phyloP scores from a whole-genome alignment of 1,284 basidiomycete genomes.

The Leccinum subspadiceum region DNA sequence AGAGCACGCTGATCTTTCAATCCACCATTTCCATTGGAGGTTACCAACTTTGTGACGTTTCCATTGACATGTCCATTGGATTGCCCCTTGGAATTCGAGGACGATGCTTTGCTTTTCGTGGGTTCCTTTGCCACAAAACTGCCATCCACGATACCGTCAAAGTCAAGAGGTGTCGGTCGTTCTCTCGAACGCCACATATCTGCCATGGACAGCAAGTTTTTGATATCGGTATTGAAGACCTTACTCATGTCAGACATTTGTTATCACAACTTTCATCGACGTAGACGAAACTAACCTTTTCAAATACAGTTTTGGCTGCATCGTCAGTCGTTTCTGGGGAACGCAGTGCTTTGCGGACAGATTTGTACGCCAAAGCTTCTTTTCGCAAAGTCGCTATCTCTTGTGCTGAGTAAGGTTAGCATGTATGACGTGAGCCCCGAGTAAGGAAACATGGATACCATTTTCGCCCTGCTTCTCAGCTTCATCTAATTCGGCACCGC shows the following conservation, averaged over 20 bases:
- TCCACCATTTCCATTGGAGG: constrained; percentile 31
- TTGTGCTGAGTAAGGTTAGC: constrained; percentile 52
- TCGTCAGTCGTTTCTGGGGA: constrained; percentile 42
- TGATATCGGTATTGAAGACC: constrained; percentile 90
- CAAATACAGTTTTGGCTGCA: constrained; percentile 75
- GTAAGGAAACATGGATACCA: constrained; percentile 41
- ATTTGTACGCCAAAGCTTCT: constrained; percentile 86
- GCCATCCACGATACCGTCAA: constrained; percentile 64
- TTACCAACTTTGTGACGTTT: not conserved
- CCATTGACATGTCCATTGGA: constrained; percentile 31
- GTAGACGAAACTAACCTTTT: constrained; percentile 64
- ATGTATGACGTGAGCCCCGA: not conserved
- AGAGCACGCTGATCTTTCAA: constrained; percentile 82
- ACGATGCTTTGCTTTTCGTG: constrained; percentile 2
- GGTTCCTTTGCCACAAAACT: constrained; percentile 46
- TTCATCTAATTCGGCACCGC: constrained; percentile 76
- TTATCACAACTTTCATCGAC: not conserved
- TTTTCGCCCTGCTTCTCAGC: constrained; percentile 89
- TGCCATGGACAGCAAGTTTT: constrained; percentile 89
- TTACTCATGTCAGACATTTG: constrained; percentile 30
- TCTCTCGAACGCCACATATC: constrained; percentile 96
- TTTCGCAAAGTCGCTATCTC: constrained; percentile 90
- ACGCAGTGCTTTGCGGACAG: constrained; percentile 68
- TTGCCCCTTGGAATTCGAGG: constrained; percentile 16
- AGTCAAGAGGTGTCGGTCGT: constrained; percentile 83